Conservation (phyloP, 805 yeast genomes). For the Candida montana region DNA sequence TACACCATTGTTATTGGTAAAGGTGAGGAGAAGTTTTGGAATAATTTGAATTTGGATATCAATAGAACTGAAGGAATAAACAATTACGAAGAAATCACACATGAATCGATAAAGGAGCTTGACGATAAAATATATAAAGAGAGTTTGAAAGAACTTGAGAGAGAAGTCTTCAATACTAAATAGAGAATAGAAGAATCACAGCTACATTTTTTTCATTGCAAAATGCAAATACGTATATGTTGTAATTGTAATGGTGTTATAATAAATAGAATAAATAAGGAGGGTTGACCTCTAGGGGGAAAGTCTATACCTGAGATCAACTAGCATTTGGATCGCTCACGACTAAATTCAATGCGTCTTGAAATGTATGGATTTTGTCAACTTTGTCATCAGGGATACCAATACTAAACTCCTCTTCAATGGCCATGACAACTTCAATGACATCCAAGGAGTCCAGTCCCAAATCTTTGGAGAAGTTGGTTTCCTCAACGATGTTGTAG, state of each 20-base stretch:
- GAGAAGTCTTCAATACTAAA: constrained; percentile 29
- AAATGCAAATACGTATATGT: no score
- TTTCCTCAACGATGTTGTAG: constrained; percentile 29
- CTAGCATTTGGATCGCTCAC: constrained; percentile 23
- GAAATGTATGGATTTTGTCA: constrained; percentile 80
- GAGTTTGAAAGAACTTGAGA: constrained; percentile 40
- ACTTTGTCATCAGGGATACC: constrained; percentile 79
- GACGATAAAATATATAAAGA: constrained; percentile 35
- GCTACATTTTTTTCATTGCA: no score
- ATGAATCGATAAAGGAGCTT: constrained; percentile 8
- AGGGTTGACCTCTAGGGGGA: neutral
- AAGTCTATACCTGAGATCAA: neutral
- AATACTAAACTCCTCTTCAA: constrained; percentile 61
- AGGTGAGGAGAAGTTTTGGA: constrained; percentile 69
- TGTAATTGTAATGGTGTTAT: no score
- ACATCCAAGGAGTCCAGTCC: constrained; percentile 69
- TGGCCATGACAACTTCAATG: constrained; percentile 68
- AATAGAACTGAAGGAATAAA: constrained; percentile 41
- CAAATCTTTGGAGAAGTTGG: constrained; percentile 58
- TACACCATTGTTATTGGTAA: constrained; percentile 68
- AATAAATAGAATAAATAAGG: constrained; percentile 11
- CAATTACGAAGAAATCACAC: constrained; percentile 25
- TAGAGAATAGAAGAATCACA: neutral
- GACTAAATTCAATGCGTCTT: constrained; percentile 80
- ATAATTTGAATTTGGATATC: constrained; percentile 44